A percentile compares a stretch with the other conserved stretches of the same genome.
Conservation (phyloP, 352 stramenopile species). For the Globisporangium orthogonon region DNA sequence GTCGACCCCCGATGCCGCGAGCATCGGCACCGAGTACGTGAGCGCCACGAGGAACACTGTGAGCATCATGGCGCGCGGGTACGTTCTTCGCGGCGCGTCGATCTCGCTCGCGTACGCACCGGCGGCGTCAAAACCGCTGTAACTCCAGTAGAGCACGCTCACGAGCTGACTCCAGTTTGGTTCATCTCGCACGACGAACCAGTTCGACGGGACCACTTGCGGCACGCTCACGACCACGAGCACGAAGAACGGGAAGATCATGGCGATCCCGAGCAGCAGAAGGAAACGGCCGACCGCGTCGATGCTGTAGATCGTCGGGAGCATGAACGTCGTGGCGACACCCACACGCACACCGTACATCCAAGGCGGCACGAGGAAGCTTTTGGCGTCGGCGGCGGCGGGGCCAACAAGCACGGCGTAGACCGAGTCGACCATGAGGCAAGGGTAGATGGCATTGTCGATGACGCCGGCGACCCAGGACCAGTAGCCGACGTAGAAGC, state of each 20-base stretch:
- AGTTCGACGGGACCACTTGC: slow-evolving; percentile 55
- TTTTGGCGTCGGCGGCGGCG: background rate
- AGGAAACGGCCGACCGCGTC: slow-evolving; percentile 70
- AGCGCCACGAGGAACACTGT: slow-evolving; percentile 46
- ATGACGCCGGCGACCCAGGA: slow-evolving; percentile 78
- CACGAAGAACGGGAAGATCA: slow-evolving; percentile 62
- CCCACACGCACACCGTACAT: slow-evolving; percentile 6
- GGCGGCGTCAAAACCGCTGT: slow-evolving; percentile 70
- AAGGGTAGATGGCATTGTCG: slow-evolving; percentile 83
- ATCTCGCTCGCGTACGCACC: slow-evolving; percentile 73
- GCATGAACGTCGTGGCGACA: slow-evolving; percentile 46
- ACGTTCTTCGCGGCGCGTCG: slow-evolving; percentile 55
- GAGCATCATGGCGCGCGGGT: slow-evolving; percentile 72
- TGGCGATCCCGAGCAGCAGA: slow-evolving; percentile 55
- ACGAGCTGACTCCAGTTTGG: slow-evolving; percentile 58
- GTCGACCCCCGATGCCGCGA: slow-evolving; percentile 57
- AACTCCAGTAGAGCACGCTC: slow-evolving; percentile 79
- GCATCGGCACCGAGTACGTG: slow-evolving; percentile 69
- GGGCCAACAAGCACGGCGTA: slow-evolving; percentile 32
- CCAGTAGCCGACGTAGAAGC: slow-evolving; percentile 83
- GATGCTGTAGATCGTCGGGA: slow-evolving; percentile 62
- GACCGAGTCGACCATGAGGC: slow-evolving; percentile 62
- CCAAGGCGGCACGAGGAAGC: slow-evolving; percentile 4
- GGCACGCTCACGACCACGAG: slow-evolving; percentile 58
- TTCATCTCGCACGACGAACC: slow-evolving; percentile 50